Conservation (phyloP, 2,329 filamentous ascomycete species). For the Aspergillus flavus region DNA sequence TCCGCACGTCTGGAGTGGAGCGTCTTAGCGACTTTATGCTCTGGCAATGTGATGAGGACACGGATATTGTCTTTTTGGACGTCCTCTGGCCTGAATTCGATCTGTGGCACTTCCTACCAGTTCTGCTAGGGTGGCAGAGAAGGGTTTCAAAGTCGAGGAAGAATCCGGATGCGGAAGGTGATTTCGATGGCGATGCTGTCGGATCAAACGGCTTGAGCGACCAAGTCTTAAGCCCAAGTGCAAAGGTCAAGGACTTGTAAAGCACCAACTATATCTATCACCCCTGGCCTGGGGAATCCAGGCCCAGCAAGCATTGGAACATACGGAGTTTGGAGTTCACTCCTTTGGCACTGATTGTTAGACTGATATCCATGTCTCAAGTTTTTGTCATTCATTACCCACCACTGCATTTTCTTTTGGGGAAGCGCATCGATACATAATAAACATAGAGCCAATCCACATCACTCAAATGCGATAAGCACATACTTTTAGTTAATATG, state of each 20-base stretch:
- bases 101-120: conserved; percentile 88
- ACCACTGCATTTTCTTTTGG: background rate
- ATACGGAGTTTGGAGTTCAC: conserved; percentile 12
- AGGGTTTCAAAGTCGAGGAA: conserved; percentile 65
- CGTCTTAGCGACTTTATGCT: conserved; percentile 97
- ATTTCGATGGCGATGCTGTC: conserved; percentile 56
- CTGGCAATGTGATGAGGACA: conserved; percentile 94
- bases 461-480: background rate
- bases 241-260: conserved; percentile 37
- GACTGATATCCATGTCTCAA: conserved; percentile 11
- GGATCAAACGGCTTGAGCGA: conserved; percentile 26
- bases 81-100: conserved; percentile 97
- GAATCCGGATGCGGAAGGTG: conserved; percentile 59
- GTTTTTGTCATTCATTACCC: conserved; percentile 1
- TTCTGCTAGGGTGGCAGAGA: conserved; percentile 87
- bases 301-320: background rate
- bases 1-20: conserved; percentile 91
- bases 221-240: conserved; percentile 23
- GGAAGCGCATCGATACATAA: background rate
- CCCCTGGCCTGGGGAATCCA: background rate
- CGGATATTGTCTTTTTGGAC: conserved; percentile 87
- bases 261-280: background rate
- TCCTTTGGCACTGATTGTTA: background rate
- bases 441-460: background rate
- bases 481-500: conserved; percentile 5